Percentiles rank a stretch among this genome's conserved stretches.
Conservation (phyloP, 345 rosid species). For the Citrus maxima region DNA sequence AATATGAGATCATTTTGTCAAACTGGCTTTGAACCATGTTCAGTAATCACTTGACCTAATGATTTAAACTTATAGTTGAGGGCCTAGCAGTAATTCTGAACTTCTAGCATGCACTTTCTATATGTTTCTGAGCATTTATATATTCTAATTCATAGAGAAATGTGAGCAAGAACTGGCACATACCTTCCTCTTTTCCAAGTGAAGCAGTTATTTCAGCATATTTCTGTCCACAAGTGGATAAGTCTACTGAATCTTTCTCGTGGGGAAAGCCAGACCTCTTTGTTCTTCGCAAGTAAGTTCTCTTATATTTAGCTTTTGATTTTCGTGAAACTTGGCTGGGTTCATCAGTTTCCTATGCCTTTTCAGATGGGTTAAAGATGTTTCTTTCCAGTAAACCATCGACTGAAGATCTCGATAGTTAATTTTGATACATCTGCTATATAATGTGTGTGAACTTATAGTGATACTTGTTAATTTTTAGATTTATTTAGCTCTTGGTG, state of each 20-base stretch:
- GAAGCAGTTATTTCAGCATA: constrained; percentile 83
- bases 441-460: background rate
- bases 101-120: background rate
- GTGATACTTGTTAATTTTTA: background rate
- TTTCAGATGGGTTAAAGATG: background rate
- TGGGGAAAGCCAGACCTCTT: constrained; percentile 94
- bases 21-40: background rate
- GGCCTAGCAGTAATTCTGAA: background rate
- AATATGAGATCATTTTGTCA: background rate
- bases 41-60: background rate
- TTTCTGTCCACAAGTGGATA: constrained; percentile 83
- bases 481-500: background rate
- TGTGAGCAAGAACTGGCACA: constrained; percentile 98
- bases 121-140: background rate
- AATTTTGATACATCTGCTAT: background rate
- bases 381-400: background rate
- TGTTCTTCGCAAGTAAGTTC: constrained; percentile 69
- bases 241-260: constrained; percentile 78
- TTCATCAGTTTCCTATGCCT: background rate
- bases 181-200: constrained; percentile 88
- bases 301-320: background rate
- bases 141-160: constrained; percentile 60
- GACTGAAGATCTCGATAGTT: background rate
- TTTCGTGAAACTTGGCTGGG: background rate
- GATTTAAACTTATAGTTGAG: background rate